Base-by-base conservation (phyloP, 2,329 filamentous ascomycete genomes). In the Exophiala sp. region DNA sequence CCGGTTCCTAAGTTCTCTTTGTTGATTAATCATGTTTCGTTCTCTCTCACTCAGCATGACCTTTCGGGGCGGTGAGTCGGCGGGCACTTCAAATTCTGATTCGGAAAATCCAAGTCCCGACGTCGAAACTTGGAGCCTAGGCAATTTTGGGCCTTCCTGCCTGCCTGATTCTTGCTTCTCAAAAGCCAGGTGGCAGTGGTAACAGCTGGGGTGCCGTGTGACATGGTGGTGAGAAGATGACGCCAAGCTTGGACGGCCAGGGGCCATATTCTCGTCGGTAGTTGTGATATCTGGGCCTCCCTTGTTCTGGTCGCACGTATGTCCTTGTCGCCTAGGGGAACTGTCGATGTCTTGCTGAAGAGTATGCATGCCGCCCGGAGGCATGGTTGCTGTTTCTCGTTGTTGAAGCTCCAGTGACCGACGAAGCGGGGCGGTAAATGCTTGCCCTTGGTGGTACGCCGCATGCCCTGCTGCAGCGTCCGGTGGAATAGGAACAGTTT, bases 361-460 rank as follows among this genome's bases (percentile, higher is more conserved):
- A 10, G 40, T 40, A n/a, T 53, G 42, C 2, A 57, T n/a, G 48
- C 35, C 29, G 14, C 34, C 34, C 3, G 39, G 29, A 38, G 41
- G 14, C 14, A 22, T 34, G 16, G 23, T 24, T 21, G 8, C 38
- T 24, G 9, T 43, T 35, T 45, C 39, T 32, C 44, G 44, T 22
- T 35, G 34, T 32, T 29, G 67, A 11, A 69, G 68, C 24, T 77
- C 72, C 2, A 76, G 62, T 2, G 73, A 76, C 52, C 75, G 74
- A 60, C 72, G 70, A 27, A 75, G 67, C 4, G 76, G 74, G 16
- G 73, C 73, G 23, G 72, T 69, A 53, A 78, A 79, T 0, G 74
- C 75, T 41, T 73, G 73, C 13, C 76, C 76, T 62, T 75, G 74
- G 11, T 67, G 62, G 18, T 60, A 60, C 4, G 53, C 46, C 21